These are phyloP conservation scores for Emergomyces orientalis DNA, from an alignment of 2,329 filamentous ascomycete species.

Conservation along the genomic window DNA sequence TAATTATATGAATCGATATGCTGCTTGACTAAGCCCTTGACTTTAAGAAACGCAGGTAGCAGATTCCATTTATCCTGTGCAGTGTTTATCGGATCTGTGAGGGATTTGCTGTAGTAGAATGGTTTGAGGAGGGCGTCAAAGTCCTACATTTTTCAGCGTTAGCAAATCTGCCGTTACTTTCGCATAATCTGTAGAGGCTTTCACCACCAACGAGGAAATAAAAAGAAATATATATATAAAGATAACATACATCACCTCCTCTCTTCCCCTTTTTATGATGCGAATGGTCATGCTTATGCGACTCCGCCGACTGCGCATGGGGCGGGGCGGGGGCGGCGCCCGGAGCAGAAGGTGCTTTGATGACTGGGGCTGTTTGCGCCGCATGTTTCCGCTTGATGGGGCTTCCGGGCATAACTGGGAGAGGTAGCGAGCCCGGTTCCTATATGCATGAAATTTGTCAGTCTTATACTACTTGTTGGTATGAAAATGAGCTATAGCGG, in stretches of 20 bases:
- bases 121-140: constrained; percentile 59
- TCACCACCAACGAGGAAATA: background rate
- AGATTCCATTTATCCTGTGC: constrained; percentile 90
- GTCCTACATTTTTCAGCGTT: constrained; percentile 20
- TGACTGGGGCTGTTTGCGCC: constrained; percentile 1
- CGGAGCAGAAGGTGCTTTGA: background rate
- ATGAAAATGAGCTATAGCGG: background rate
- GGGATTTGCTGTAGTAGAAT: constrained; percentile 58
- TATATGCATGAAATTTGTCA: background rate
- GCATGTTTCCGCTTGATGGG: constrained; percentile 10
- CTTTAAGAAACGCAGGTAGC: constrained; percentile 92
- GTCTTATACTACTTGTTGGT: constrained; percentile 12
- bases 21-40: constrained; percentile 94
- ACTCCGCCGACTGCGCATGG: background rate
- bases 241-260: constrained; percentile 1
- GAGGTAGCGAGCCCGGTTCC: background rate
- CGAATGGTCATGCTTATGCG: background rate
- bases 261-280: background rate
- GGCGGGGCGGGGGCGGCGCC: background rate
- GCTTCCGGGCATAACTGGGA: constrained; percentile 9
- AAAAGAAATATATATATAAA: background rate
- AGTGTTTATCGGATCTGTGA: constrained; percentile 61
- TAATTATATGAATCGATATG: constrained; percentile 99
- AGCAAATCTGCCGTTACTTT: background rate
- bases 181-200: background rate